Evolutionary conservation across 2,329 filamentous ascomycete genomes (phyloP).

Genomic region (Xylariaceae sp.): DNA sequence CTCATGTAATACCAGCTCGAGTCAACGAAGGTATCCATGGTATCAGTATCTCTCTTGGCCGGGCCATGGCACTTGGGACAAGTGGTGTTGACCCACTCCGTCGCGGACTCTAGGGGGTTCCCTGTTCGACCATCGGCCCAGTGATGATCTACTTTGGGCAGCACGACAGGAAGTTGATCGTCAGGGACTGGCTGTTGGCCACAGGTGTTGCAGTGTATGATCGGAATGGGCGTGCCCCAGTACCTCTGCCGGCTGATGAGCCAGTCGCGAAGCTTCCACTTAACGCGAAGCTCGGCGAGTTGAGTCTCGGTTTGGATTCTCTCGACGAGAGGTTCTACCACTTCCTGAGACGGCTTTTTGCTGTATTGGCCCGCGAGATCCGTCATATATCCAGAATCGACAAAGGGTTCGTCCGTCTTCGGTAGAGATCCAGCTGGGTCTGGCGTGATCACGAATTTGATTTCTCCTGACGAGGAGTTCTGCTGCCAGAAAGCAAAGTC

Average conservation of each 20-base stretch:
- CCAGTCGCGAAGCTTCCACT: constrained; percentile 84
- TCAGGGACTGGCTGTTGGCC: constrained; percentile 74
- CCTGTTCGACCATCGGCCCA: constrained; percentile 66
- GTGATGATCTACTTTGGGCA: constrained; percentile 64
- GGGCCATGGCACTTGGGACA: constrained; percentile 69
- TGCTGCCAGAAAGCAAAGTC: constrained; percentile 77
- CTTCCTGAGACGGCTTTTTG: constrained; percentile 58
- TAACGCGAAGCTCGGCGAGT: constrained; percentile 59
- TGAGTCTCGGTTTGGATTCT: constrained; percentile 47
- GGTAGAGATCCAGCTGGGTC: constrained; percentile 45
- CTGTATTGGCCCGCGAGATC: constrained; percentile 59
- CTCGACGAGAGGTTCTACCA: constrained; percentile 54
- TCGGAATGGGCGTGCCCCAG: constrained; percentile 87
- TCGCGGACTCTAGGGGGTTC: constrained; percentile 68
- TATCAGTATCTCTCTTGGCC: constrained; percentile 81
- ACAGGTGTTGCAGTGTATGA: constrained; percentile 73
- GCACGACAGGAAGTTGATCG: constrained; percentile 67
- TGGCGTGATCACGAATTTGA: constrained; percentile 58
- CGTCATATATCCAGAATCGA: constrained; percentile 63
- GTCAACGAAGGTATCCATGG: constrained; percentile 95
- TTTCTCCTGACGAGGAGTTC: constrained; percentile 55
- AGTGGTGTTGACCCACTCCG: constrained; percentile 67
- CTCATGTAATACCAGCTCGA: constrained; percentile 91
- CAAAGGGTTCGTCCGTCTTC: constrained; percentile 49
- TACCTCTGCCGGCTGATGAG: constrained; percentile 87